Evolutionary conservation across 78 protist genomes (phyloP).

Genomic region (Cyanophora paradoxa): DNA sequence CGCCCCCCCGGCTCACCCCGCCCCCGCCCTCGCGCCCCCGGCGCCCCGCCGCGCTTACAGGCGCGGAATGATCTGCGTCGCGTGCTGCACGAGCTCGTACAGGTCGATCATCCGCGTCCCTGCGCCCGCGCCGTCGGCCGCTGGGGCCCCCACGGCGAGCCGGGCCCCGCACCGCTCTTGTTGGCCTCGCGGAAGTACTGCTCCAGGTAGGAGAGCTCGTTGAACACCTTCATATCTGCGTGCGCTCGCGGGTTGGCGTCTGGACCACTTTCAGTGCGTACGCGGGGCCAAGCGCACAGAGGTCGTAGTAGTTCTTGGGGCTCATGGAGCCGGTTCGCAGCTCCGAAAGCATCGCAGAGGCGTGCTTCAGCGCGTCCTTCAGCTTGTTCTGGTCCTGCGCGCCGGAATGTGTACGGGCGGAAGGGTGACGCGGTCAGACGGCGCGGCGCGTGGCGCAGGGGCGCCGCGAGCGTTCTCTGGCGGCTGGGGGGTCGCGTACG

Average conservation of each 20-base stretch:
- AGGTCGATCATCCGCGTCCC: slow-evolving; percentile 67
- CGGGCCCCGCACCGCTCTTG: not conserved
- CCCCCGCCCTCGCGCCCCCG: too few species aligned
- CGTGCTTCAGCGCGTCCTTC: slow-evolving; percentile 82
- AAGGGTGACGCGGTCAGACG: not conserved
- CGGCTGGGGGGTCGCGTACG: too few species aligned
- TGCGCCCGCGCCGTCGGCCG: not conserved
- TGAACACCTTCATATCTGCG: slow-evolving; percentile 71
- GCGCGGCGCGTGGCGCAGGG: too few species aligned
- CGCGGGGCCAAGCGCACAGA: slow-evolving; percentile 21
- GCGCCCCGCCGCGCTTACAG: too few species aligned
- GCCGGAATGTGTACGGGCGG: not conserved
- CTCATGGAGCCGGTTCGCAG: slow-evolving; percentile 77
- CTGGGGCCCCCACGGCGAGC: not conserved
- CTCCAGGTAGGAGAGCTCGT: slow-evolving; percentile 79
- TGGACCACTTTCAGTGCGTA: not conserved
- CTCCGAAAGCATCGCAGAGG: slow-evolving; percentile 76
- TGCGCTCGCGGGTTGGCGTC: not conserved
- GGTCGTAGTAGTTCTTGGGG: slow-evolving; percentile 89
- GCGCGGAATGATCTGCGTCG: slow-evolving; percentile 92
- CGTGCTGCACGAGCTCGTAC: slow-evolving; percentile 93
- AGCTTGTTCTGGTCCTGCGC: slow-evolving; percentile 48
- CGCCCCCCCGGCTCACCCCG: too few species aligned
- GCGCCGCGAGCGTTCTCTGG: too few species aligned
- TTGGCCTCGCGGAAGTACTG: slow-evolving; percentile 51